Base-by-base conservation (phyloP, 2,329 filamentous ascomycete genomes). In the Verticillium klebahnii region DNA sequence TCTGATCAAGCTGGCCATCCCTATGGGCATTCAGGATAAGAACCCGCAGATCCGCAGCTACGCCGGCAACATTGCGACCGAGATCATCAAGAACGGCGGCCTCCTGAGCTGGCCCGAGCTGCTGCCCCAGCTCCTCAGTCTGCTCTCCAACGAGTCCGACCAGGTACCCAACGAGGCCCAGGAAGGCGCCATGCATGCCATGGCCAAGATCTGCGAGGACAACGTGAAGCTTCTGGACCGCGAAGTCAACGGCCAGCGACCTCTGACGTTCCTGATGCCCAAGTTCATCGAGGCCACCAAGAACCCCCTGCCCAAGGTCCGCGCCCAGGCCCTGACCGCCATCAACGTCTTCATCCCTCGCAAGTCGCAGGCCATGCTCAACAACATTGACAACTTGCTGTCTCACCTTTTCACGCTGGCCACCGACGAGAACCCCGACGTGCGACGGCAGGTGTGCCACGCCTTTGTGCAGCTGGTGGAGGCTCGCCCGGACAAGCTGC, bases 151-250 rank as follows among this genome's bases (percentile, higher is more conserved):
- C 74, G 78, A 87, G 61, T 81, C 80, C 56, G 89, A 90, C 50
- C 86, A 89, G 65, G 80, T 88, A 25, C 80, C 91, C 7, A 78
- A 84, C 54, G 85, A 91, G 71, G 88, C 89, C 14, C 93, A 97
- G 72, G 94, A 99, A 74, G 93, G 93, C 64, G 93, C 92, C 68
- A 97, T 98, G 90, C 87, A 91, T 57, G 93, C 95, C 57, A 82
- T 99, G 75, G 82, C 90, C 73, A 98, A 98, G 81, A 93, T 99
- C 64, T 99, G 95, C 77, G 95, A 99, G 77, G 95, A 99, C 77
- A 97, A 96, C 78, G 89, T 87, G 71, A 92, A 90, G 72, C 83
- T 92, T 63, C 81, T 99, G 60, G 92, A 96, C 76, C 88, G 89
- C 69, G 92, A 97, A 66, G 92, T 96, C 73, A 88, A 93, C 71